Percentiles rank a stretch among this genome's conserved stretches.
phyloP scores from a whole-genome alignment of 2,329 filamentous ascomycete genomes.

The Phaeosphaeriaceae sp. region DNA sequence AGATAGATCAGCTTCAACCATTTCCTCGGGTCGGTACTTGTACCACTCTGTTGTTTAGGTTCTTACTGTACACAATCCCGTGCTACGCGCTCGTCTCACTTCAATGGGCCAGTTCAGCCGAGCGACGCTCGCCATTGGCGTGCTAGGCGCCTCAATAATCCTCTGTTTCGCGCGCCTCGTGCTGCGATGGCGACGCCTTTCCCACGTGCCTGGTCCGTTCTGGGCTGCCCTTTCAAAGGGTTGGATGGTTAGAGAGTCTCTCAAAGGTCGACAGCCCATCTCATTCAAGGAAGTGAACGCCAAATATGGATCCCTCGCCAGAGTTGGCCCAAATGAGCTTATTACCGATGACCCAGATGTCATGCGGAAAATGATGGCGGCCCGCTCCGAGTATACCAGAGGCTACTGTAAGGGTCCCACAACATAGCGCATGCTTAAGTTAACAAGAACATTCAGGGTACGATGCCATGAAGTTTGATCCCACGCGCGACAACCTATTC shows the following conservation, averaged over 20 bases:
- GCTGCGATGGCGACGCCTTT: slow-evolving; percentile 27
- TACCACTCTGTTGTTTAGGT: not conserved
- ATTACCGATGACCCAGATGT: slow-evolving; percentile 57
- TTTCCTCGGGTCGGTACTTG: slow-evolving; percentile 1
- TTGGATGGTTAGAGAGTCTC: slow-evolving; percentile 23
- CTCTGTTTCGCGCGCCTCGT: slow-evolving; percentile 12
- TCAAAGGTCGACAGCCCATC: slow-evolving; percentile 18
- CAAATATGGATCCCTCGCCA: slow-evolving; percentile 39
- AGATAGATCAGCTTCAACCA: not conserved
- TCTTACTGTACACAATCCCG: not conserved
- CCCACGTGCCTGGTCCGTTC: slow-evolving; percentile 29
- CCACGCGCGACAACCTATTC: slow-evolving; percentile 58
- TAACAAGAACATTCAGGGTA: slow-evolving; percentile 19
- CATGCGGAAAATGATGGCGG: slow-evolving; percentile 52
- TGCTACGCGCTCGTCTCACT: slow-evolving; percentile 7
- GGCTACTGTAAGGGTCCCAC: slow-evolving; percentile 30
- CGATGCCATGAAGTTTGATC: slow-evolving; percentile 57
- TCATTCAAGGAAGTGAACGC: slow-evolving; percentile 16
- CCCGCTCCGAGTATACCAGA: slow-evolving; percentile 44
- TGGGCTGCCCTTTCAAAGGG: slow-evolving; percentile 23
- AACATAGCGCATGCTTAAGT: not conserved
- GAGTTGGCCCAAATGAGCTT: slow-evolving; percentile 55
- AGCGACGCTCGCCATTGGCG: slow-evolving; percentile 11
- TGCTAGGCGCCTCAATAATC: slow-evolving; percentile 7
- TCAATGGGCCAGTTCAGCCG: slow-evolving; percentile 1